phyloP scores from a whole-genome alignment of 2,329 filamentous ascomycete species.

The Venturia effusa region DNA sequence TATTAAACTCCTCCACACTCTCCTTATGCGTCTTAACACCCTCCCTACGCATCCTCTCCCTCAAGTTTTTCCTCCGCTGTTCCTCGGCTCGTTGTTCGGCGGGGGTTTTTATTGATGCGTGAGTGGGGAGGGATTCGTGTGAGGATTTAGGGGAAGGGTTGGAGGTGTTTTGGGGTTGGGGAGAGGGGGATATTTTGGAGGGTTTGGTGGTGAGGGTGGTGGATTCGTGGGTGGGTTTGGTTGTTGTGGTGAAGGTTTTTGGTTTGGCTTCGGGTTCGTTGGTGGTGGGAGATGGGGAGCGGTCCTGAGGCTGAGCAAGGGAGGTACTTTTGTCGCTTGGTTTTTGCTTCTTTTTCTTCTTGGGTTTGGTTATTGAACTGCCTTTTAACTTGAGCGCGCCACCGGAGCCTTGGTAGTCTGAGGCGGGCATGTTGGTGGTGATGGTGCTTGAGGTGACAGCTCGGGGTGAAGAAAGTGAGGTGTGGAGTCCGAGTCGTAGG shows the following conservation, averaged over 20 bases:
- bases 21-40: conserved; percentile 95
- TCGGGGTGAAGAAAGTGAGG: background rate
- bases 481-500: background rate
- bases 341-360: conserved; percentile 49
- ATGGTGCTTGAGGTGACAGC: background rate
- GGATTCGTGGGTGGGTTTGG: background rate
- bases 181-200: too few species aligned
- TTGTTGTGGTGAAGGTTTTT: conserved; percentile 11
- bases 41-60: conserved; percentile 67
- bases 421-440: conserved; percentile 48
- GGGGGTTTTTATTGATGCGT: conserved; percentile 45
- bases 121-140: conserved; percentile 15
- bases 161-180: background rate
- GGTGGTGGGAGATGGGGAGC: too few species aligned
- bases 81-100: too few species aligned
- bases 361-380: conserved; percentile 52
- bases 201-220: too few species aligned
- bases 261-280: conserved; percentile 15
- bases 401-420: conserved; percentile 62
- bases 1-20: conserved; percentile 89
- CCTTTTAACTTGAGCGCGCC: conserved; percentile 83
- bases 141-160: conserved; percentile 12
- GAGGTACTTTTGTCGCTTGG: too few species aligned
- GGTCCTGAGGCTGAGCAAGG: too few species aligned
- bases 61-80: conserved; percentile 75